Percentiles rank a stretch among this genome's conserved stretches.
These are phyloP conservation scores for Phytophthora cryptogea DNA, from an alignment of 352 stramenopile genomes.

Conservation along the genomic window DNA sequence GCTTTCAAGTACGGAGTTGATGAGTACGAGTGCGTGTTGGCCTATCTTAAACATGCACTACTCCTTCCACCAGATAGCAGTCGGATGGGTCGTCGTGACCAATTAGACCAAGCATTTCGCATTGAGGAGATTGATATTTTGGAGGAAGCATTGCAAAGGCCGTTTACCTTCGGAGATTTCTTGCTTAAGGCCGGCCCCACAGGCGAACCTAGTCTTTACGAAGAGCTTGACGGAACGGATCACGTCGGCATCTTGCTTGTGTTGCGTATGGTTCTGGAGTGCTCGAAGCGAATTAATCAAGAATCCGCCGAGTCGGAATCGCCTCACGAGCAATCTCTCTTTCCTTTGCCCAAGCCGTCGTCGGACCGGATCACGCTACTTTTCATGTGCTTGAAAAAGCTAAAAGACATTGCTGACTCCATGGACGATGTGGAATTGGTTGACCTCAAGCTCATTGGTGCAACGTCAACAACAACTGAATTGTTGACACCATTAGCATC, in stretches of 20 bases:
- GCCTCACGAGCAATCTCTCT: constrained; percentile 24
- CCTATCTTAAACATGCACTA: constrained; percentile 64
- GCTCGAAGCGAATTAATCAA: constrained; percentile 56
- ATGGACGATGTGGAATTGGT: constrained; percentile 16
- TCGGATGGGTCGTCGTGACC: constrained; percentile 46
- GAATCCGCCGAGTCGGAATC: constrained; percentile 17
- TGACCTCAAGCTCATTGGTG: constrained; percentile 69
- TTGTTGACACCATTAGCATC: constrained; percentile 39
- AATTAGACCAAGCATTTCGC: constrained; percentile 69
- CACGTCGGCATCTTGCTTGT: constrained; percentile 75
- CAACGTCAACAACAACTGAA: constrained; percentile 38
- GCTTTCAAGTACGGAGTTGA: constrained; percentile 73
- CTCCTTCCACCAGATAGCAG: constrained; percentile 15
- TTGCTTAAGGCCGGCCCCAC: constrained; percentile 34
- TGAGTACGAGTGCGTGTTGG: constrained; percentile 61
- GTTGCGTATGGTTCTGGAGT: constrained; percentile 76
- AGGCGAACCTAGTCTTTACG: constrained; percentile 49
- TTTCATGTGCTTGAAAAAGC: constrained; percentile 81
- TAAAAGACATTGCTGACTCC: constrained; percentile 53
- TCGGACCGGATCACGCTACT: constrained; percentile 65
- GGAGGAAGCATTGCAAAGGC: constrained; percentile 64
- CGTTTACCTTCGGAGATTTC: constrained; percentile 58
- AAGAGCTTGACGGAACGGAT: constrained; percentile 59
- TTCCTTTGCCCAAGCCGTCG: constrained; percentile 57
- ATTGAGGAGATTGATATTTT: constrained; percentile 60